Base-by-base conservation (phyloP, 148 eudicot genomes). In the Silene uniflora region DNA sequence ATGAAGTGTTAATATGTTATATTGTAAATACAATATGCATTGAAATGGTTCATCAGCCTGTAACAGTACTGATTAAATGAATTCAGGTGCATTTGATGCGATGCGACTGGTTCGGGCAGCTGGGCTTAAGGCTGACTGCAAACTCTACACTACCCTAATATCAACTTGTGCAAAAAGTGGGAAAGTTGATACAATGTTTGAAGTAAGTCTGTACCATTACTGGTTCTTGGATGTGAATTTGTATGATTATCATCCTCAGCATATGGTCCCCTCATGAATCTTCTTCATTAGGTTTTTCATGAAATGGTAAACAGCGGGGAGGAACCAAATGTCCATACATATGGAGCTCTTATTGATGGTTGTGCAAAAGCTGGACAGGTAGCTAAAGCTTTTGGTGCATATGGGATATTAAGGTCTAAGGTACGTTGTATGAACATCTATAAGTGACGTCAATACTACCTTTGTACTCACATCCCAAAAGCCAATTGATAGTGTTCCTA, bases 311-410 rank as follows among this genome's bases (percentile, higher is more conserved):
- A 86, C 80, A 78, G 82, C 78, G 94, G 83, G 74, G 89, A 90
- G 60, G 97, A 90, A 71, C 99, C 99, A 77, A 95, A 89, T 88
- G 83, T 87, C 77, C 87, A 95, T 84, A 95, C 99, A 47, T 95
- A 92, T 84, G 93, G 99, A 69, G 92, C 97, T 75, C 97, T 95
- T 75, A 90, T 95, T 81, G 97, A 92, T 82, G 99, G 99, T 60
- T 95, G 97, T 81, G 99, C 92, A 73, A 92, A 89, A 86, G 96
- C 92, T 80, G 96, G 97, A 73, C 97, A 92, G 85, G 90, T 92
- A 67, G 96, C 97, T 12, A 95, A 95, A 85, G 99, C 99, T 10
- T 95, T 95, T 88, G 99, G 99, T 86, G 99, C 97, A 75, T 95
- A 95, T 85, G 99, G 99, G 69, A 92, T 95, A 69, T 83, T 95